phyloP scores from a whole-genome alignment of 805 yeast genomes.

The Wickerhamomyces pijperi region DNA sequence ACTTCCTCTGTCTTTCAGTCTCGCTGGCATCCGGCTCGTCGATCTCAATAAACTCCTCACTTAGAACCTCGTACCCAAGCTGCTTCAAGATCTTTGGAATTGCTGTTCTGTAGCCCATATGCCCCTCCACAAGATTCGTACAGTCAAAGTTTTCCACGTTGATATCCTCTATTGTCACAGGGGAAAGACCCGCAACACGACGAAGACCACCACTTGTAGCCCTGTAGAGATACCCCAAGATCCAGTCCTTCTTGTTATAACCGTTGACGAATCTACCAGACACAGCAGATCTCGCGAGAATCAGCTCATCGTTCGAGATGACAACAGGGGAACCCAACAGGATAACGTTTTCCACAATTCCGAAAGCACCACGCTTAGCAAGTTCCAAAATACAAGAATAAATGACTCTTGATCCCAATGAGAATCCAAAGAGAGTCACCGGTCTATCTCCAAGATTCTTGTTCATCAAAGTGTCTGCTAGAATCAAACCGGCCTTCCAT shows the following conservation, averaged over 20 bases:
- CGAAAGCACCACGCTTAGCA: constrained; percentile 77
- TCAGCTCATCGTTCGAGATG: constrained; percentile 64
- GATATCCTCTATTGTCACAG: constrained; percentile 38
- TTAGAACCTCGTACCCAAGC: constrained; percentile 69
- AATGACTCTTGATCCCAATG: constrained; percentile 85
- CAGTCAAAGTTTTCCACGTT: constrained; percentile 82
- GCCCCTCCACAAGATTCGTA: constrained; percentile 82
- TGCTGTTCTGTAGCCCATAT: constrained; percentile 92
- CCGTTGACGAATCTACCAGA: constrained; percentile 88
- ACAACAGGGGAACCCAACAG: constrained; percentile 85
- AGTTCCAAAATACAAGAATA: constrained; percentile 82
- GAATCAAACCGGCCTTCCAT: constrained; percentile 85
- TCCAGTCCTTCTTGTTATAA: constrained; percentile 89
- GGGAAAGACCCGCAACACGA: constrained; percentile 83
- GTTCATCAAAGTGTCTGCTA: constrained; percentile 83
- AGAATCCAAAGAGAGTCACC: constrained; percentile 83
- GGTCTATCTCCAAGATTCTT: constrained; percentile 91
- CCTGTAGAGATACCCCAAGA: constrained; percentile 84
- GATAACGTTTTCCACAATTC: constrained; percentile 79
- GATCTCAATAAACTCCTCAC: constrained; percentile 89
- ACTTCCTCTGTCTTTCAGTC: constrained; percentile 69
- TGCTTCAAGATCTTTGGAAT: constrained; percentile 71
- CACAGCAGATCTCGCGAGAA: constrained; percentile 72
- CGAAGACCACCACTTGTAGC: constrained; percentile 93
- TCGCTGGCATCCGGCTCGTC: constrained; percentile 93